Percentiles rank a stretch among this genome's conserved stretches.
Conservation (phyloP, 2,329 filamentous ascomycete genomes). For the Colletotrichum horii region DNA sequence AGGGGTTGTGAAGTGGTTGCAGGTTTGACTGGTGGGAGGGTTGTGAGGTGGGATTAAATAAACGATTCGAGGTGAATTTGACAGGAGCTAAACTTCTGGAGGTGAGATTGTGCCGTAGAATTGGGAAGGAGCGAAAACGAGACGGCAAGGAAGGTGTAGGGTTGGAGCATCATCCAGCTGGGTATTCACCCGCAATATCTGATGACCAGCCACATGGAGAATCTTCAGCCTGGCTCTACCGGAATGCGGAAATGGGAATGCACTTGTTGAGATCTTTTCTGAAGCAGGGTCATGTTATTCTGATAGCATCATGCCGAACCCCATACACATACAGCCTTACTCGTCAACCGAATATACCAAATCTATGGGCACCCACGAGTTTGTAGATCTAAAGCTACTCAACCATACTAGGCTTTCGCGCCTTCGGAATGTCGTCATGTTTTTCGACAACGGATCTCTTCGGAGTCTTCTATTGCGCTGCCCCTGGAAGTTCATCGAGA, state of each 20-base stretch:
- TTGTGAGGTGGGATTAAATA: neutral
- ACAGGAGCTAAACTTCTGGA: neutral
- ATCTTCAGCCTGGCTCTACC: neutral
- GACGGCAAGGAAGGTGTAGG: neutral
- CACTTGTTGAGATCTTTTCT: neutral
- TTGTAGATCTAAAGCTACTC: neutral
- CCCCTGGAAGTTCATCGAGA: too few species aligned
- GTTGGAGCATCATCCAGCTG: neutral
- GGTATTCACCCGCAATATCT: neutral
- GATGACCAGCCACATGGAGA: neutral
- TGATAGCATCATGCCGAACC: neutral
- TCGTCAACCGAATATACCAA: neutral
- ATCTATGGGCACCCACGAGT: neutral
- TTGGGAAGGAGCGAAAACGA: neutral
- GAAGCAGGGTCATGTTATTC: too few species aligned
- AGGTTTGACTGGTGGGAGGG: neutral
- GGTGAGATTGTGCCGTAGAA: neutral
- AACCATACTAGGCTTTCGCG: neutral
- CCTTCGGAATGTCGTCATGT: neutral
- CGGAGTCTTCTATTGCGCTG: accelerated
- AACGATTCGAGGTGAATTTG: neutral
- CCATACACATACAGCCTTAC: neutral
- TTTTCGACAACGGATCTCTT: neutral
- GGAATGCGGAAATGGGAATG: neutral
- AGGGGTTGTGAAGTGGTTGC: neutral